Base-by-base conservation (phyloP, 306 rosid species). In the Hippophae rhamnoides region DNA sequence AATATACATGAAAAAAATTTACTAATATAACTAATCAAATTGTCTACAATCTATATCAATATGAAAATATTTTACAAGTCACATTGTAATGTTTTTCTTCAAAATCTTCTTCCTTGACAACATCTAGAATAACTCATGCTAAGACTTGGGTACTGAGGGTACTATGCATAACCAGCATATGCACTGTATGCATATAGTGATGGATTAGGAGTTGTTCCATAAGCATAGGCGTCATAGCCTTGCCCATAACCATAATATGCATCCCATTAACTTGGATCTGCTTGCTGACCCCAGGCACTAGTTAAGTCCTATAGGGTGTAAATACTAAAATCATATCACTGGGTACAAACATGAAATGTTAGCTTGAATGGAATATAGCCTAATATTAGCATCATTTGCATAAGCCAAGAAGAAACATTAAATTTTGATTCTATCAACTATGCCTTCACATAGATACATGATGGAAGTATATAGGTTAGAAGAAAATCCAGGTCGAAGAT, bases 201-300 rank as follows among this genome's bases (percentile, higher is more conserved):
- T 65, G 97, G 89, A 73, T 89, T 93, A 0, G 74, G 92, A 52
- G 86, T 68, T 52, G 85, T 81, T 18, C 93, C 87, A 65, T 80
- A 89, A 27, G 81, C 73, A 76, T 84, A 89, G 65, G 93, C 84
- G 60, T 89, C 95, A 47, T 86, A 89, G 63, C 95, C 95, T 65
- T 84, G 89, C 40, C 93, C 93, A 72, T 89, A 89, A 31, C 89
- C 89, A 64, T 86, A 89, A 73, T 89, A 86, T 14, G 84, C 79
- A 58, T 64, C 74, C 95, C 95, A 89, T 54, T 86, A 92, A 72
- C 47, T 84, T 50, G 86, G 88, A 73, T 84, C 95, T 64, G 63
- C 83, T 81, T 82, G 97, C 68, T 76, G 76, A 43, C 77, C 89
- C 93, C 93, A 86, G 81, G 80, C 61, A 57, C 84, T 76, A 46